Conservation (phyloP, 768 basidiomycete genomes). For the Leccinum broughii region DNA sequence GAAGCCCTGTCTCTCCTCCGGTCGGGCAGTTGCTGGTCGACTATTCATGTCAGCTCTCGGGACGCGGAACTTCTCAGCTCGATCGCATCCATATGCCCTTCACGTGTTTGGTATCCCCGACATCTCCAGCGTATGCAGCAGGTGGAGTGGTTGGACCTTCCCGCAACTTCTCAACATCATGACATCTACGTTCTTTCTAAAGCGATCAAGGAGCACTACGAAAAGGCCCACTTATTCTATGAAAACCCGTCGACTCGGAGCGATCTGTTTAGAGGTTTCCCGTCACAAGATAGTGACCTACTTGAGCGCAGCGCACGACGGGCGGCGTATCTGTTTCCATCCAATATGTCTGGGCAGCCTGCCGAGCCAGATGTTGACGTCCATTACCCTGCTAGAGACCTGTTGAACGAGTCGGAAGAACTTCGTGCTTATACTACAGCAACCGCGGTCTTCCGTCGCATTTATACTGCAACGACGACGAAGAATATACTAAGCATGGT, state of each 20-base stretch:
- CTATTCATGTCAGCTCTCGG: slow-evolving; percentile 31
- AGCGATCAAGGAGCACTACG: slow-evolving; percentile 29
- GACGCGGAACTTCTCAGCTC: slow-evolving; percentile 33
- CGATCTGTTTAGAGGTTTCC: neutral
- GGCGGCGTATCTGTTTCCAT: slow-evolving; percentile 10
- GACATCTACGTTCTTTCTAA: slow-evolving; percentile 23
- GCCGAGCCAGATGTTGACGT: neutral
- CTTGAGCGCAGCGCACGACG: slow-evolving; percentile 17
- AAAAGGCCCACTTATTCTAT: slow-evolving; percentile 12
- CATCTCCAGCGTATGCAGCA: slow-evolving; percentile 41
- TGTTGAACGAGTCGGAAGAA: neutral
- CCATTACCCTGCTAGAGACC: slow-evolving; percentile 13
- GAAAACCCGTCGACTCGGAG: neutral
- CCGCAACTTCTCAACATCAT: slow-evolving; percentile 30
- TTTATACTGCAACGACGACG: neutral
- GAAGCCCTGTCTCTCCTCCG: slow-evolving; percentile 41
- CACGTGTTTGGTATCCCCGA: slow-evolving; percentile 9
- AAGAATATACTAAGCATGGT: slow-evolving; percentile 1
- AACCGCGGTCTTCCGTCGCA: neutral
- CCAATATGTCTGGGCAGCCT: neutral
- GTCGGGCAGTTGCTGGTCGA: slow-evolving; percentile 40
- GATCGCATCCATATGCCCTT: slow-evolving; percentile 37
- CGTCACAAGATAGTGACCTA: slow-evolving; percentile 1
- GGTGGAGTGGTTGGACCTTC: slow-evolving; percentile 32
- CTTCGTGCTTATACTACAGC: slow-evolving; percentile 2